Conservation (phyloP, 306 rosid genomes). For the Cicer pinnatifidum region DNA sequence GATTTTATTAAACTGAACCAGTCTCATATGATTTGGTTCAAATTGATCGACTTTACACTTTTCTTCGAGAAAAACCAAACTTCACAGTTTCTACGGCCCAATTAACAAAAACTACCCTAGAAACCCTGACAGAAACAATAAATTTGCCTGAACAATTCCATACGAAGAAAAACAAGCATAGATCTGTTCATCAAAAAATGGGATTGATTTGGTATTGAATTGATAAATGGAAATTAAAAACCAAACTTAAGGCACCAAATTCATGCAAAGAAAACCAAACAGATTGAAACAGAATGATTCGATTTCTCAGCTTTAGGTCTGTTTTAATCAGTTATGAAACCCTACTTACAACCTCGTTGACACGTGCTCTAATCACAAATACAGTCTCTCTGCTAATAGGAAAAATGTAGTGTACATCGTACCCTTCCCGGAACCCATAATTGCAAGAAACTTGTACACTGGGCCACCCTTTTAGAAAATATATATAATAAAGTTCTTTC, state of each 20-base stretch:
- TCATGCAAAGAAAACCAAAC: background rate
- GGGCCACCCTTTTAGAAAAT: background rate
- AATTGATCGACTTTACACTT: background rate
- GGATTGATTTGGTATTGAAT: background rate
- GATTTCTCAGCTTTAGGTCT: background rate
- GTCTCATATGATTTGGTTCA: background rate
- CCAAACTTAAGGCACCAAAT: constrained; percentile 13
- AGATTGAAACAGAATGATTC: background rate
- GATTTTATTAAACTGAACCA: background rate
- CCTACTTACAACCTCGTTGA: background rate
- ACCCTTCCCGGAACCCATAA: background rate
- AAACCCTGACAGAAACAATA: constrained; percentile 4
- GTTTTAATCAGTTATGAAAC: background rate
- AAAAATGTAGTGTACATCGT: background rate
- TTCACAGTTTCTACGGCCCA: constrained; percentile 8
- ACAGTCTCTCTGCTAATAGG: constrained; percentile 9
- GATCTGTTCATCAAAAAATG: background rate
- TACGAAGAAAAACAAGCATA: constrained; percentile 6
- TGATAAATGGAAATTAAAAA: constrained; percentile 18
- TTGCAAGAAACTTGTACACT: background rate
- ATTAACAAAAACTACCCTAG: background rate
- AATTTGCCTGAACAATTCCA: background rate
- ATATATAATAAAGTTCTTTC: constrained; percentile 4
- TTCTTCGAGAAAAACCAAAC: background rate
- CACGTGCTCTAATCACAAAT: constrained; percentile 13